Evolutionary conservation across 805 yeast genomes (phyloP), one percentile per base, ranked within the genome.

Genomic region (Sugiyamaella boreocaroliniensis): DNA sequence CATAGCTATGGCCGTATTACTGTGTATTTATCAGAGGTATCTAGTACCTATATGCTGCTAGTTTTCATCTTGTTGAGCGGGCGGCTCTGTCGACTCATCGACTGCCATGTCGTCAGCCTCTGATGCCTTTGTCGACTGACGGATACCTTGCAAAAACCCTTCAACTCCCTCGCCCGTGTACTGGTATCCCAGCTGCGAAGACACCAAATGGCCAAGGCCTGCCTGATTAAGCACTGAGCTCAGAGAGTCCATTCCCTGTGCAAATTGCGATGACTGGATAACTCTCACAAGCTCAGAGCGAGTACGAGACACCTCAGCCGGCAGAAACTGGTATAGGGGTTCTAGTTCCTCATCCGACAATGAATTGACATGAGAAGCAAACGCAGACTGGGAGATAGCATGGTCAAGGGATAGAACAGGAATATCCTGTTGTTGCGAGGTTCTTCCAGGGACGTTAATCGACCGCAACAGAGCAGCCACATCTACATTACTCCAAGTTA

Each of bases 121-220:
- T 32, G 37, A 14, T 14, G 12, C n/a, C 37, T 32, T 32, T 10
- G n/a, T 4, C n/a, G 37, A 32, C 26, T 45, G 48, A 50, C 79
- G 67, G 10, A 75, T 63, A 4, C 79, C 80, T 15, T 63, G 58
- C 56, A 81, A 63, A 54, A 78, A 80, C 12, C 75, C 75, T 40
- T 71, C 76, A 37, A 80, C 65, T 0, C 85, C 85, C 61, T 81
- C 85, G 9, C 83, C 84, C 9, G 64, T 49, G 57, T 81, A 81
- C 5, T 69, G 73, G 58, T 70, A 70, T n/a, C 75, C 76, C 43
- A 80, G 68, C 41, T 78, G 71, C 51, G 70, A 72, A 32, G 84
- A 68, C 41, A 81, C 71, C 43, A 80, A 57, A 54, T 67, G 70
- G 5, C 83, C 80, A 11, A 61, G 55, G 29, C 66, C 61, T 26